Base-by-base conservation (phyloP, 306 rosid species). In the Ormosia emarginata region DNA sequence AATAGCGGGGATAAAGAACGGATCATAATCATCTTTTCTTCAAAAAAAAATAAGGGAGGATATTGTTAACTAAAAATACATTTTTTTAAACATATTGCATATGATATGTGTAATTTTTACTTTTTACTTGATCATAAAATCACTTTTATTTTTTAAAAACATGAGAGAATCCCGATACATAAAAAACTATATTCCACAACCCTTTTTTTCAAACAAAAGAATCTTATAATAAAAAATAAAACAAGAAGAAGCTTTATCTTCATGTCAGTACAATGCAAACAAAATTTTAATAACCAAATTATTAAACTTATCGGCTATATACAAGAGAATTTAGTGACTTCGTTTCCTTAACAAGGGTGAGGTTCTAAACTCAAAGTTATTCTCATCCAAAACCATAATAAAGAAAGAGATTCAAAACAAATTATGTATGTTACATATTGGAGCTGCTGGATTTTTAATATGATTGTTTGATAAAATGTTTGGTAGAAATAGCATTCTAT, bases 381-480 rank as follows among this genome's bases (percentile, higher is more conserved):
- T 34, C 8, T 56, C 14, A 30, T 78, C 46, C 58, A 78, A 78
- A 37, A 24, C 32, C 67, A 66, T 3, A 24, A 57, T 24, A 59
- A 59, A 52, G 41, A 62, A 63, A 71, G 6, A 84, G 34, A 79
- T 43, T 37, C 4, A 34, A 39, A 76, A 59, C 33, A 59, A 59
- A n/a, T 67, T 67, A n/a, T 76, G 66, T 67, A 4, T 29, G 33
- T 44, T 82, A 10, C 50, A 76, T 34, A 36, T 63, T 46, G 71
- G 71, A 77, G 63, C 4, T 40, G 85, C 72, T 65, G 81, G 40
- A 68, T 6, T 75, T 43, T 66, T 37, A 55, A 41, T 44, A n/a
- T 11, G 30, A 74, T 77, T 37, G 12, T 14, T 70, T 32, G 71
- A 65, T 33, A 52, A 74, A 73, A 66, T 74, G 81, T 74, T 59